Evolutionary conservation across 2,329 filamentous ascomycete genomes (phyloP).

Genomic region (Dactylonectria macrodidyma): DNA sequence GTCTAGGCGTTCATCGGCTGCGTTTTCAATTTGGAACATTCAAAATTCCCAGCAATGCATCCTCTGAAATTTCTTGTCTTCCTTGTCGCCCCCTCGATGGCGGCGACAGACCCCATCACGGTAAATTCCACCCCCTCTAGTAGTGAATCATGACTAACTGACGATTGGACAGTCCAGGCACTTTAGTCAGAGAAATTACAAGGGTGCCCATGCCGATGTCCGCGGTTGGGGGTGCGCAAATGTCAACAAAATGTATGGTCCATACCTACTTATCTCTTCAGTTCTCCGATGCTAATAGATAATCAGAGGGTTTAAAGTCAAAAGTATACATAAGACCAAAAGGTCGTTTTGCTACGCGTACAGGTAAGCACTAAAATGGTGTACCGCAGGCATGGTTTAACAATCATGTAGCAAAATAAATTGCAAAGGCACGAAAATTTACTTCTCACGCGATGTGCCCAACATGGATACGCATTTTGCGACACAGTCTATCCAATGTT

Average conservation of each 20-base stretch:
- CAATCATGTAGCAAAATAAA: background rate
- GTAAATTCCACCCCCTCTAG: background rate
- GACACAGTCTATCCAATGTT: slow-evolving; percentile 6
- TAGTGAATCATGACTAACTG: background rate
- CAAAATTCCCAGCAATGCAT: background rate
- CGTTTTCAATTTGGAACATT: background rate
- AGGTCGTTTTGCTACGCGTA: slow-evolving; percentile 8
- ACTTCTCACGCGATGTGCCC: slow-evolving; percentile 17
- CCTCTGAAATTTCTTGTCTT: background rate
- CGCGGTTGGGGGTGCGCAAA: slow-evolving; percentile 1
- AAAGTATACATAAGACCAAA: background rate
- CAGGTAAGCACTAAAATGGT: background rate
- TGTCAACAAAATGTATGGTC: slow-evolving; percentile 10
- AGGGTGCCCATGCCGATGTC: slow-evolving; percentile 3
- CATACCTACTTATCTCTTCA: background rate
- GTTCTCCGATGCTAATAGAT: background rate
- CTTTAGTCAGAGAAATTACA: slow-evolving; percentile 3
- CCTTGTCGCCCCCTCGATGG: background rate
- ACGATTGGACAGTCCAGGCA: background rate
- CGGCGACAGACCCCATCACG: slow-evolving; percentile 2
- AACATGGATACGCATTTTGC: slow-evolving; percentile 9
- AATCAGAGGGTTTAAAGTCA: slow-evolving; percentile 5
- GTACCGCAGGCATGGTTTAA: background rate
- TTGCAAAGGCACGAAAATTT: slow-evolving; percentile 14
- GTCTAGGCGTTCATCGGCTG: background rate